Base-by-base conservation (phyloP, 495 filamentous ascomycete species). In the Aspergillus sclerotiicarbonarius region DNA sequence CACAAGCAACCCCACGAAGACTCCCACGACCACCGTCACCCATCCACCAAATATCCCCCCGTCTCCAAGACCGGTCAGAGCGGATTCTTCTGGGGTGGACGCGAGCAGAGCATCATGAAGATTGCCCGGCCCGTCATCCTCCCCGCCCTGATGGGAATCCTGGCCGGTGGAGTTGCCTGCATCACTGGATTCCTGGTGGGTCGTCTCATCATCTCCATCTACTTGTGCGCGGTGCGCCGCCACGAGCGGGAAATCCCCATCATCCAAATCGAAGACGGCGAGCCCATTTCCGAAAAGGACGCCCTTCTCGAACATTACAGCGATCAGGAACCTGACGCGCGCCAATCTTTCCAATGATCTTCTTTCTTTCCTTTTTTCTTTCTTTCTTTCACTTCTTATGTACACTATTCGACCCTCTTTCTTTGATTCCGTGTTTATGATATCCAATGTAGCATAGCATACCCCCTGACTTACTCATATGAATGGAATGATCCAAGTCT, bases 181-280 rank as follows among this genome's bases (percentile, higher is more conserved):
- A 56, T 73, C 31, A 54, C 76, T 0, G 78, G 78, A 7, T 79
- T 78, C 64, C 32, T 76, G 16, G 35, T 77, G 10, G 78, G 78
- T 7, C 69, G 71, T 46, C 29, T 69, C 0, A 50, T 68, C 33
- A 71, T 76, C 41, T 70, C 69, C 18, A 39, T 80, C 0, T 75
- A 64, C 30, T 41, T 54, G 9, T 63, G 66, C 7, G 31, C 51
- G 6, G 43, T 61, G 13, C 58, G 62, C 0, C 30, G 59, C 25
- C 53, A 59, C 54, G 54, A 54, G 57, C 48, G 16, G 8, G 41
- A 18, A 16, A 44, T 54, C 19, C 37, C 18, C 49, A 12, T 8
- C 46, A 59, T 9, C 43, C 12, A 8, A 1, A 18, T 60, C n/a
- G 71, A 70, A 29, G 54, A 70, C 12, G 47, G 19, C 1, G 47